Evolutionary conservation across 2,329 filamentous ascomycete species (phyloP), one percentile per base, ranked within the genome.

Genomic region (Furcasterigmium furcatum): DNA sequence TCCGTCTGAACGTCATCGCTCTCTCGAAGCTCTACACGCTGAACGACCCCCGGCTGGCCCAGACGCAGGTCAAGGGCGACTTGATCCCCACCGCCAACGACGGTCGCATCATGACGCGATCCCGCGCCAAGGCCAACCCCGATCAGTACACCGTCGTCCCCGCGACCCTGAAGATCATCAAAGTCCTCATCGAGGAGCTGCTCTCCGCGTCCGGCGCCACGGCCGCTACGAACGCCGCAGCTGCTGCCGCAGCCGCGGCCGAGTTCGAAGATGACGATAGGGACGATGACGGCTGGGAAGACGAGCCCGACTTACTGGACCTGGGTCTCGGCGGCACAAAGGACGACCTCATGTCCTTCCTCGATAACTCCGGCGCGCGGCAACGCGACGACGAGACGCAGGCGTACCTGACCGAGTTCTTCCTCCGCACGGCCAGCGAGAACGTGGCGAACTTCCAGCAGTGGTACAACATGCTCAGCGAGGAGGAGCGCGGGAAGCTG

Each of bases 1-100:
- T 97, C 56, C 82, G 91, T 55, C 90, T 96, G 66, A 99, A 97
- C 60, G 89, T 96, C 48, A 92, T 96, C 56, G 94, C 94, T 6
- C 78, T 99, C 3, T 91, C 91, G 1, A 96, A 95, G 61, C 74
- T 99, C 3, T 97, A 94, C 65, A 85, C 85, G 45, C 77, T 99
- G 16, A 87, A 94, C 59, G 92, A 97, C 58, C 73, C 83, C 9
- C 85, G 92, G 25, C 67, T 99, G 25, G 73, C 80, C 12, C 83
- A 89, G 58, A 89, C 91, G 4, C 81, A 83, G 61, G 92, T 96
- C 55, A 95, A 92, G 71, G 94, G 94, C 46, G 92, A 99, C 61
- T 75, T 97, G 45, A 88, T 99, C 56, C 80, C 94, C 45, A 82
- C 83, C 42, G 79, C 84, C 46, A 88, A 85, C 51, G 85, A 91